phyloP scores from a whole-genome alignment of 495 filamentous ascomycete species.

The Tuber brumale region DNA sequence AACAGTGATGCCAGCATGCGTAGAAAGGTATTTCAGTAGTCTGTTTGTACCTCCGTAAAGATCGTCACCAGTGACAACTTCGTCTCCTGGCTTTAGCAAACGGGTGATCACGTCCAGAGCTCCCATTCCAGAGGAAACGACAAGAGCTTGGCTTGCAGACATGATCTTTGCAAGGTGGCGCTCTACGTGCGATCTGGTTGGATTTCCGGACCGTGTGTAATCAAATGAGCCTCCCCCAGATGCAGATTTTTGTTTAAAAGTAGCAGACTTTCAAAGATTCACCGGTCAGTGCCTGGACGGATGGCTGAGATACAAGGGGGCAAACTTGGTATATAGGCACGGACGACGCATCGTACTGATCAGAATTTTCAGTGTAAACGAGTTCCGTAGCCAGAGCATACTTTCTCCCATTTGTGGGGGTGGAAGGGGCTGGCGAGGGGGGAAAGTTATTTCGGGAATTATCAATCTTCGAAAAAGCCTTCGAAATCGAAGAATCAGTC shows the following conservation, averaged over 20 bases:
- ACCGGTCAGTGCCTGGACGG: conserved; percentile 2
- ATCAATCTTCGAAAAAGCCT: conserved; percentile 68
- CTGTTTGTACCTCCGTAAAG: conserved; percentile 94
- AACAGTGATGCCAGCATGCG: conserved; percentile 80
- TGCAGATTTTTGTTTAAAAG: conserved; percentile 87
- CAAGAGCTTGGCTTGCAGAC: conserved; percentile 82
- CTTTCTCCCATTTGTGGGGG: conserved; percentile 69
- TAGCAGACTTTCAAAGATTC: conserved; percentile 61
- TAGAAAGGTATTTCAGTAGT: conserved; percentile 81
- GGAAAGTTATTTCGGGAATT: conserved; percentile 85
- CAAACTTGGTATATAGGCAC: conserved; percentile 87
- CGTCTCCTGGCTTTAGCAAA: conserved; percentile 83
- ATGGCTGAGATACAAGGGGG: neutral
- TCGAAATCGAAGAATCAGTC: conserved; percentile 49
- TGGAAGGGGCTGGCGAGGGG: conserved; percentile 90
- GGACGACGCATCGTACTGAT: conserved; percentile 92
- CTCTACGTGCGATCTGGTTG: conserved; percentile 91
- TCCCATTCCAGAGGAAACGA: conserved; percentile 93
- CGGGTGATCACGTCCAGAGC: conserved; percentile 96
- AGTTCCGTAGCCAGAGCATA: conserved; percentile 94
- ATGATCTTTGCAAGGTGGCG: conserved; percentile 98
- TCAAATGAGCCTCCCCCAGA: conserved; percentile 81
- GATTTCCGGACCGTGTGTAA: conserved; percentile 95
- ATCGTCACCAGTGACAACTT: conserved; percentile 94
- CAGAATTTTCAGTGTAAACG: conserved; percentile 88